Base-by-base conservation (phyloP, 1,284 basidiomycete species). In the Leccinum angustisporum region DNA sequence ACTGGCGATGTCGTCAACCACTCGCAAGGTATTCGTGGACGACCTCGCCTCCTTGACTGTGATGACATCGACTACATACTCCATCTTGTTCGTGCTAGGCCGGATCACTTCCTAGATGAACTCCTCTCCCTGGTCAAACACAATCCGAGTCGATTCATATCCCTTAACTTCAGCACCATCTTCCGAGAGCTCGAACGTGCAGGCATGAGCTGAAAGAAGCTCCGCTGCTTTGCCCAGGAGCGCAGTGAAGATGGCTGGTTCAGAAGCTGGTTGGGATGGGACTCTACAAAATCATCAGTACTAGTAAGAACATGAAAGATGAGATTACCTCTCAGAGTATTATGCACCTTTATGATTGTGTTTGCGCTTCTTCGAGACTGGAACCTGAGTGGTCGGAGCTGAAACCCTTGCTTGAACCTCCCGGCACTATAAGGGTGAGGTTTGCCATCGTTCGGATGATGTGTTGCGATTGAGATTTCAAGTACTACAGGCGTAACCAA, bases 111-210 rank as follows among this genome's bases (percentile, higher is more conserved):
- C 16, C 14, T 52, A 14, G 50, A 53, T 21, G 31, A 53, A 34
- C 52, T 53, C n/a, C 52, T 53, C 30, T 53, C 30, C 18, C 27
- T 52, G 25, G 10, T 53, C 51, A 53, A 53, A 33, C 16, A 53
- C 34, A 52, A 58, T n/a, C n/a, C n/a, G n/a, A n/a, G n/a, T 14
- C 10, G 27, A 27, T 58, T 11, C 61, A 67, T 16, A 64, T 73
- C n/a, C 63, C 67, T 8, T 65, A 55, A 38, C 70, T 68, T 54
- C 55, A 70, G 18, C 48, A 66, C 14, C 65, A 75, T 56, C 60
- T 77, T 3, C 62, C 75, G 7, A 71, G 67, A 61, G 34, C 72
- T 56, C 72, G 75, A n/a, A 62, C 56, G 33, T 27, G 21, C 31
- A 7, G 14, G 14, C 13, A 11, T 57, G 13, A 57, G 56, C 46